Base-by-base conservation (phyloP, 2,329 filamentous ascomycete genomes). In the Fusarium setosum region DNA sequence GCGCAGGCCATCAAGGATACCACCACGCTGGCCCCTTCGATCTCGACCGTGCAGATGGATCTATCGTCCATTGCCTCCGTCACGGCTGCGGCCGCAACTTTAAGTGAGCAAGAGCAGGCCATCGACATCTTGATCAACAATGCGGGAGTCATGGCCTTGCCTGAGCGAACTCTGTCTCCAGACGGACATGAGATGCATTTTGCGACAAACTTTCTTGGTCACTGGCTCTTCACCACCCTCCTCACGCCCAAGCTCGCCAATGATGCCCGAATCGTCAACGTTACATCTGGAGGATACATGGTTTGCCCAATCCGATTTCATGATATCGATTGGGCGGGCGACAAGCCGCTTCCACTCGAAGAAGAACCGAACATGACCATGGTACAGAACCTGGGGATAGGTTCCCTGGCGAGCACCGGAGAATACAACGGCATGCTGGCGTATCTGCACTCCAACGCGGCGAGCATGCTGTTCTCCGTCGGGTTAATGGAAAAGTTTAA, bases 71-170 rank as follows among this genome's bases (percentile, higher is more conserved):
- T 32, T 13, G 11, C 42, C 8, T 47, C 42, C 2, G 42, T 47
- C 3, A 24, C 20, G 20, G 17, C 17, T 32, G 42, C 42, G 31
- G 26, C 26, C 9, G 26, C 18, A 9, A 18, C 24, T n/a, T 31
- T 47, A 18, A 2, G 20, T 11, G 17, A 47, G n/a, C 31, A n/a
- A 34, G 24, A 47, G 8, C 26, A 7, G 17, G 7, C 4, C 6
- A 32, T 47, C 29, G 26, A 47, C 26, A 47, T 47, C 42, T 47
- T 47, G 26, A 47, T 47, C 26, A 47, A 47, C 9, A 47, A 47
- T 21, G 42, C 42, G 15, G 42, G 42, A 32, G 42, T 47, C 17
- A 47, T 47, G 26, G 42, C 42, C 1, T 21, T 47, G 26, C 42
- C 42, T 11, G 6, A 47, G 5, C 42, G 42, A 5, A 47, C 42